Conservation (phyloP, 2,329 filamentous ascomycete species). For the Aspergillus jensenii region DNA sequence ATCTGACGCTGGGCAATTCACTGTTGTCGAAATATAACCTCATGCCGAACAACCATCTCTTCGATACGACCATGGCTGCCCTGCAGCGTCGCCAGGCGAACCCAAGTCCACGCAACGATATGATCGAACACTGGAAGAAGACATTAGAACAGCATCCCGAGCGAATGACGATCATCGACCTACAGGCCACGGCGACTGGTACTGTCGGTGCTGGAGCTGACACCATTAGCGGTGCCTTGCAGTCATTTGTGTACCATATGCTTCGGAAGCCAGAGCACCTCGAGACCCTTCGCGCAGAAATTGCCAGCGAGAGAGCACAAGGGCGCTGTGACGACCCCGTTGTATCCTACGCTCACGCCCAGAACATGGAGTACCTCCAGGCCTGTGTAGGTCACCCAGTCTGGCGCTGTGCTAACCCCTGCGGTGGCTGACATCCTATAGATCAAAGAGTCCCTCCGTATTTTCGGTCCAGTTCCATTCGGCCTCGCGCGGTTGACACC, state of each 20-base stretch:
- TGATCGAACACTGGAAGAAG: conserved; percentile 4
- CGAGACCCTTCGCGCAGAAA: neutral
- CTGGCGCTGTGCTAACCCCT: neutral
- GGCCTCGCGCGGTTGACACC: neutral
- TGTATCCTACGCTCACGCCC: neutral
- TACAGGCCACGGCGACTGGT: neutral
- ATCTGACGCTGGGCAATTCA: neutral
- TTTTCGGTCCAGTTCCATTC: neutral
- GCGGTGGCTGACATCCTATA: neutral
- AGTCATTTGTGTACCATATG: conserved; percentile 1
- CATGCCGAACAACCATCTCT: neutral
- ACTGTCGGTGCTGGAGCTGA: neutral
- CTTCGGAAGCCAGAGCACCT: neutral
- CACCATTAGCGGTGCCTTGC: neutral
- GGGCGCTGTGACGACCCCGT: neutral
- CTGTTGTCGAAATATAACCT: neutral
- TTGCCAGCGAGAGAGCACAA: neutral
- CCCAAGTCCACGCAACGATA: neutral
- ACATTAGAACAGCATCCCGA: neutral
- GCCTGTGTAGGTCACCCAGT: neutral
- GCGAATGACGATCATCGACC: neutral
- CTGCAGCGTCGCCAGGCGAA: neutral
- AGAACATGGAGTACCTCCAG: conserved; percentile 2
- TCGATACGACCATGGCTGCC: neutral
- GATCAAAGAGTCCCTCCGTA: neutral